These are phyloP conservation scores for Leccinum insigne DNA, from an alignment of 1,284 basidiomycete species.

Conservation along the genomic window DNA sequence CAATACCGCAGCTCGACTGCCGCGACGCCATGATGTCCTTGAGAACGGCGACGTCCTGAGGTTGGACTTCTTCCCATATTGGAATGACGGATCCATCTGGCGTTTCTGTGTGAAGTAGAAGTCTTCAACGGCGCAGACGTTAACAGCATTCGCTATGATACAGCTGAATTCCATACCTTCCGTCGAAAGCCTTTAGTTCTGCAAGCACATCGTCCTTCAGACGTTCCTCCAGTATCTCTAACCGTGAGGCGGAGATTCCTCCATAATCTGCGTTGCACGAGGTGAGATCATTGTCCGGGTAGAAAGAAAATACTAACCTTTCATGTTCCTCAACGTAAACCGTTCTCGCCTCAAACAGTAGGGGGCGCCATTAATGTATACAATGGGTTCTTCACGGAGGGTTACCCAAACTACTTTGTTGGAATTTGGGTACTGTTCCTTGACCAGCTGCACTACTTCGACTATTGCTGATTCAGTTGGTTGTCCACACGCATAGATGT, in stretches of 20 bases:
- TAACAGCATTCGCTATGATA: neutral
- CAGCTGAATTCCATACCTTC: conserved; percentile 50
- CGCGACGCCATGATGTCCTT: conserved; percentile 87
- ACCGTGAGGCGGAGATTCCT: conserved; percentile 85
- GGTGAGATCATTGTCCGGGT: conserved; percentile 5
- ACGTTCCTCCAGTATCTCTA: conserved; percentile 91
- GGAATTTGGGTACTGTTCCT: conserved; percentile 58
- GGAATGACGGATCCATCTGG: conserved; percentile 90
- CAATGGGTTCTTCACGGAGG: conserved; percentile 91
- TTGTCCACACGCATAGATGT: conserved; percentile 91
- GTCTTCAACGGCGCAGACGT: conserved; percentile 31
- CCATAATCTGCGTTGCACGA: conserved; percentile 67
- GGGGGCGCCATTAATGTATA: conserved; percentile 90
- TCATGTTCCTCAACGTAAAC: conserved; percentile 86
- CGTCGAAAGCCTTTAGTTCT: conserved; percentile 84
- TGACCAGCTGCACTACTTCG: conserved; percentile 77
- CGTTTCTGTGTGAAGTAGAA: conserved; percentile 91
- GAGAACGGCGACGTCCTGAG: conserved; percentile 80
- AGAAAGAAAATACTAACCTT: conserved; percentile 46
- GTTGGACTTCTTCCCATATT: conserved; percentile 90
- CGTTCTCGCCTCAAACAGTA: conserved; percentile 80
- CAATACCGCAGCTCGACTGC: conserved; percentile 45
- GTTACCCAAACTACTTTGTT: conserved; percentile 89
- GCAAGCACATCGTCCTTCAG: conserved; percentile 88
- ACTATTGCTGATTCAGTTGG: conserved; percentile 92